Evolutionary conservation across 179 eudicot species (phyloP).

Genomic region (Corrigiola litoralis): DNA sequence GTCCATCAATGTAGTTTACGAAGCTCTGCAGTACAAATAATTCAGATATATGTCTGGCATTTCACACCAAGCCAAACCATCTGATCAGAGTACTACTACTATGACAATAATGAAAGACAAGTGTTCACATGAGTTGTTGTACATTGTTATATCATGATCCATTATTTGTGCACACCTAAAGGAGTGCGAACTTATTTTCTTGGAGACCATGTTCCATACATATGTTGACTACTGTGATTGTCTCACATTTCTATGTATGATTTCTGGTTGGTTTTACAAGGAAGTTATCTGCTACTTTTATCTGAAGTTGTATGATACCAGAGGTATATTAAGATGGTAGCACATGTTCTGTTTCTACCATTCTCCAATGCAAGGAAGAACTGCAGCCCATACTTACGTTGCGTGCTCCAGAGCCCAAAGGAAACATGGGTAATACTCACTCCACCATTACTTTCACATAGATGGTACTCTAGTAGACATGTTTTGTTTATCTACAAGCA

Average conservation of each 20-base stretch:
- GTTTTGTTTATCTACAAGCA: no score
- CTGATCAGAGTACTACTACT: not conserved
- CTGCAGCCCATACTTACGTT: conserved; percentile 2
- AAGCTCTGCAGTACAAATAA: not conserved
- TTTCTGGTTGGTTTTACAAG: conserved; percentile 14
- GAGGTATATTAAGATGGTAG: not conserved
- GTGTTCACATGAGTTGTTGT: conserved; percentile 26
- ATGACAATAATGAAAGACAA: not conserved
- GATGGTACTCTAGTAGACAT: no score
- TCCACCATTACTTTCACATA: no score
- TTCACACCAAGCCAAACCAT: not conserved
- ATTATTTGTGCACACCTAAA: conserved; percentile 21
- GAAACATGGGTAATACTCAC: not conserved
- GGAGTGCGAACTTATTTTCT: conserved; percentile 3
- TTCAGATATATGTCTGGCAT: not conserved
- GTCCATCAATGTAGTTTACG: not conserved
- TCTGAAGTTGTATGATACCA: not conserved
- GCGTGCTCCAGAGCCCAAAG: not conserved
- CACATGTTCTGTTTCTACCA: no score
- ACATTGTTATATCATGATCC: conserved; percentile 27
- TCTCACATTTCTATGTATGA: conserved; percentile 3
- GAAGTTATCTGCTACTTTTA: not conserved
- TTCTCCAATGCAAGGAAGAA: no score
- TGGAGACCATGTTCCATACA: not conserved
- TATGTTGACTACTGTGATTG: conserved; percentile 7